Conservation (phyloP, 2,329 filamentous ascomycete genomes). For the Exophiala lecanii-corni region DNA sequence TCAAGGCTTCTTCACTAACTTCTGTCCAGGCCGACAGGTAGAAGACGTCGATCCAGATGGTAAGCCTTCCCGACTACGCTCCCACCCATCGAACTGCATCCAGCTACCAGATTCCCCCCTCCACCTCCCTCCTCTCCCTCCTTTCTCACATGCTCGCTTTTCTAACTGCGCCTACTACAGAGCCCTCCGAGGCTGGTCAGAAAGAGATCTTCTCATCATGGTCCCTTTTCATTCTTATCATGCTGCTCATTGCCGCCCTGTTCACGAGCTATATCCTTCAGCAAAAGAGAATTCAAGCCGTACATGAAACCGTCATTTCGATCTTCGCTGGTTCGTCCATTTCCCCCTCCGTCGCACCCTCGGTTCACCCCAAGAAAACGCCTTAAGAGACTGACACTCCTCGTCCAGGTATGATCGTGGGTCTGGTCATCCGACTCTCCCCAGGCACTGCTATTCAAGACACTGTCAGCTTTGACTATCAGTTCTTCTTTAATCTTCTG, state of each 20-base stretch:
- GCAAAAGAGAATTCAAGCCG: conserved; percentile 92
- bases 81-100: too few relatives aligned
- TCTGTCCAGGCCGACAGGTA: conserved; percentile 19
- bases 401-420: conserved; percentile 80
- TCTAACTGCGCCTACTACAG: conserved; percentile 27
- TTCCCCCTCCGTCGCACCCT: neutral
- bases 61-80: too few relatives aligned
- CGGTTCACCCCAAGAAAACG: neutral
- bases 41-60: conserved; percentile 25
- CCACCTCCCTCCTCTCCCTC: neutral
- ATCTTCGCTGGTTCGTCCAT: conserved; percentile 76
- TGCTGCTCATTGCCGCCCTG: conserved; percentile 87
- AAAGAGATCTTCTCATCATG: conserved; percentile 95
- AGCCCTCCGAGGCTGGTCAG: conserved; percentile 74
- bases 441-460: conserved; percentile 79
- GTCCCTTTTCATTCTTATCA: conserved; percentile 94
- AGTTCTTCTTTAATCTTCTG: conserved; percentile 98
- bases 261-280: conserved; percentile 97
- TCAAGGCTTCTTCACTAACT: neutral
- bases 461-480: conserved; percentile 93
- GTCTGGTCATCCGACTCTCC: conserved; percentile 77
- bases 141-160: neutral
- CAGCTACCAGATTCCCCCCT: too few relatives aligned
- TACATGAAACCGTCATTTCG: conserved; percentile 96
- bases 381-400: conserved; percentile 12